Evolutionary conservation across 305 asterid species (phyloP).

Genomic region (Stenogyne calaminthoides): DNA sequence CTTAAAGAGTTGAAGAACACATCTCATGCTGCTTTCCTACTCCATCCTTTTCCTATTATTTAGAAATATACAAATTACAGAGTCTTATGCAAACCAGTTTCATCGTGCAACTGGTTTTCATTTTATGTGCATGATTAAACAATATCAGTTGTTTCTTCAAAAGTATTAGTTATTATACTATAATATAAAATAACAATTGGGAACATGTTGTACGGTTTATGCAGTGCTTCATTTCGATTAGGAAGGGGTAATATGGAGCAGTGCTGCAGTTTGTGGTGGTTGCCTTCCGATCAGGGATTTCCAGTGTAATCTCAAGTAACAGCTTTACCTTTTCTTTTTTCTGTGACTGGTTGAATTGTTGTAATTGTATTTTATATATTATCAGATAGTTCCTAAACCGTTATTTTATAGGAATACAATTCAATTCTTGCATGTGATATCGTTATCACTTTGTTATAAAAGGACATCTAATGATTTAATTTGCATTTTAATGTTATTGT

Average conservation of each 20-base stretch:
- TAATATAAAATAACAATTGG: too few relatives aligned
- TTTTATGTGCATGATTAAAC: too few relatives aligned
- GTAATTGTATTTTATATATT: background rate
- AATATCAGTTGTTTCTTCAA: too few relatives aligned
- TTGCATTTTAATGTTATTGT: background rate
- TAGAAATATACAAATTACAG: too few relatives aligned
- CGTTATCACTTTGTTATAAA: background rate
- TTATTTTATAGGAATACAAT: background rate
- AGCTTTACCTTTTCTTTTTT: background rate
- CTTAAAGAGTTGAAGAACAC: constrained; percentile 26
- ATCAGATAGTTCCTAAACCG: background rate
- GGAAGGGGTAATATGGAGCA: background rate
- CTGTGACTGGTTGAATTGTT: background rate
- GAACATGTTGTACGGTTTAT: too few relatives aligned
- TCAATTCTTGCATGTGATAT: background rate
- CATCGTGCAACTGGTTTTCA: too few relatives aligned
- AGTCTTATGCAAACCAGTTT: too few relatives aligned
- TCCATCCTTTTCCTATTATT: too few relatives aligned
- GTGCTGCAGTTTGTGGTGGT: background rate
- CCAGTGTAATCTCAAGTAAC: background rate
- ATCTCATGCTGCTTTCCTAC: too few relatives aligned
- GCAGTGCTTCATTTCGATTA: background rate
- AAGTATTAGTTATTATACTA: too few relatives aligned
- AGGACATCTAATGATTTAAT: background rate
- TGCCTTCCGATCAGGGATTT: background rate